phyloP scores from a whole-genome alignment of 176 grass and related monocot genomes.

The Ensete glaucum region DNA sequence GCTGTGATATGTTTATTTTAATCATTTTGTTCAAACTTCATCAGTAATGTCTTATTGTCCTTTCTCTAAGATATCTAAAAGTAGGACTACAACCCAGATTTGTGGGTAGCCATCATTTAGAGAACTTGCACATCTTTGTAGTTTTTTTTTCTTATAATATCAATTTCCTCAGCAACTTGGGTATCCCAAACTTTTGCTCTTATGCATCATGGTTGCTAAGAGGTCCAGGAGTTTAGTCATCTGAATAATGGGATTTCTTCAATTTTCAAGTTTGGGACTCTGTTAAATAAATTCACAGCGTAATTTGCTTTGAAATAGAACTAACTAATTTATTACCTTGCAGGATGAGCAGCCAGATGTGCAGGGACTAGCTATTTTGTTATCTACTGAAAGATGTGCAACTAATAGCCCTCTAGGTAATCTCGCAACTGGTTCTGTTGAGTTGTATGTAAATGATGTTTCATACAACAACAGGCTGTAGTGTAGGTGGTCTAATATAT shows the following conservation, averaged over 20 bases:
- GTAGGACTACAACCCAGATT: too few relatives aligned
- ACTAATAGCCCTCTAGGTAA: conserved; percentile 92
- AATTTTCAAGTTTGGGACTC: background rate
- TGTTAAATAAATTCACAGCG: background rate
- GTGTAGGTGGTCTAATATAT: background rate
- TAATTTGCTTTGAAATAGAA: background rate
- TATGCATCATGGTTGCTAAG: too few relatives aligned
- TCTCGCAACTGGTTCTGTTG: conserved; percentile 21
- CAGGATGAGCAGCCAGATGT: conserved; percentile 97
- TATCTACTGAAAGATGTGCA: conserved; percentile 88
- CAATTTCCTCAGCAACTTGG: too few relatives aligned
- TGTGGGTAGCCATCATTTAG: too few relatives aligned
- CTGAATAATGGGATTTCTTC: background rate
- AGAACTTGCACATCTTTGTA: too few relatives aligned
- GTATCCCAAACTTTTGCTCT: too few relatives aligned
- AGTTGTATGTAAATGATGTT: conserved; percentile 6
- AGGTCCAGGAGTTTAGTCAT: too few relatives aligned
- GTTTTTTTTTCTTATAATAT: too few relatives aligned
- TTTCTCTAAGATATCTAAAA: too few relatives aligned
- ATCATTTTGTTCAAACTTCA: too few relatives aligned
- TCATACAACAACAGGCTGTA: background rate
- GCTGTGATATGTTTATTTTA: too few relatives aligned
- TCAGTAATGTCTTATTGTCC: too few relatives aligned
- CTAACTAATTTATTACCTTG: conserved; percentile 20
- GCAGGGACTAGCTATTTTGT: conserved; percentile 77